Percentiles rank a stretch among this genome's conserved stretches.
Evolutionary conservation across 495 filamentous ascomycete species (phyloP).

Genomic region (Mytilinidion resinicola): DNA sequence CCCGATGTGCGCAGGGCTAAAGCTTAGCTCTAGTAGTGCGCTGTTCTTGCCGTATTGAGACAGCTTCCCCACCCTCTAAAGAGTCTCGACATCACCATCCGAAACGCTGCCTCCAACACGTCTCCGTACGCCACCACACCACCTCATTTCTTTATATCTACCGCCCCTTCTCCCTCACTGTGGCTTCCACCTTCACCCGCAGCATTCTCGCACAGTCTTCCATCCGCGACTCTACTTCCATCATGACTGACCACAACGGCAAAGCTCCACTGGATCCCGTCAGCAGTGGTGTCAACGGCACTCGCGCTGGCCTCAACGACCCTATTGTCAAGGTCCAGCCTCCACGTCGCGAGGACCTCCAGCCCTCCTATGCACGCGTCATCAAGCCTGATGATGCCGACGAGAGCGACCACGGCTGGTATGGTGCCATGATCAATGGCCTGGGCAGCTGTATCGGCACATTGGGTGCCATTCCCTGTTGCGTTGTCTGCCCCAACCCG

Average conservation of each 20-base stretch:
- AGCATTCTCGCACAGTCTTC: not conserved
- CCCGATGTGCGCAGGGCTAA: too few species aligned
- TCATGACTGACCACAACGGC: conserved; percentile 20
- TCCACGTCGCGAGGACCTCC: conserved; percentile 73
- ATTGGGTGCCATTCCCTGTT: conserved; percentile 85
- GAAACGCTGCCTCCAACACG: not conserved
- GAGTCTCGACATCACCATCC: not conserved
- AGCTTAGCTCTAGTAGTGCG: too few species aligned
- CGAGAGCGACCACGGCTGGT: conserved; percentile 76
- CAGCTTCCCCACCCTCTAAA: conserved; percentile 3
- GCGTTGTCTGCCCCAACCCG: conserved; percentile 88
- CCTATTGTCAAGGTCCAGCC: conserved; percentile 71
- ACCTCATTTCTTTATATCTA: not conserved
- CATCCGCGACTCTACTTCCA: not conserved
- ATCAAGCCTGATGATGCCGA: conserved; percentile 63
- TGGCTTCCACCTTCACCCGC: not conserved
- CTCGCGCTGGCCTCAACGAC: conserved; percentile 7
- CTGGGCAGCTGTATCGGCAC: conserved; percentile 74
- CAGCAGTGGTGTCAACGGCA: conserved; percentile 8
- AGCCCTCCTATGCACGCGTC: conserved; percentile 76
- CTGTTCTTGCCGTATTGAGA: not conserved
- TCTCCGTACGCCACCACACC: not conserved
- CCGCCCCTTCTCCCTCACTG: not conserved
- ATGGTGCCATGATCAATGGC: conserved; percentile 75
- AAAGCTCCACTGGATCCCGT: conserved; percentile 13